phyloP scores from a whole-genome alignment of 208 protist species.

The Angomonas ambiguus region DNA sequence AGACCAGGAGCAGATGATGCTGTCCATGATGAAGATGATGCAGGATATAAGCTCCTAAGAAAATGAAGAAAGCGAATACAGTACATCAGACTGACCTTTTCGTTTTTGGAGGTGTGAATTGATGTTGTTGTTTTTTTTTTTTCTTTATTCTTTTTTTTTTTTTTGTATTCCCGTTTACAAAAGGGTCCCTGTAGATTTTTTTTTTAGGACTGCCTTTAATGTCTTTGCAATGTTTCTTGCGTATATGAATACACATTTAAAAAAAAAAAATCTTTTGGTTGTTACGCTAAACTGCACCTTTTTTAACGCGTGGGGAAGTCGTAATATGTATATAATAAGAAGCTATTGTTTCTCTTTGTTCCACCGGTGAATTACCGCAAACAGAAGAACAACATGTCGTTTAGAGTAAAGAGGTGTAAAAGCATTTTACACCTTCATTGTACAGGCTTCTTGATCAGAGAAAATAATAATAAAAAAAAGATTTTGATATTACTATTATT shows the following conservation, averaged over 20 bases:
- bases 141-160: slow-evolving; percentile 11
- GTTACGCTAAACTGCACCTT: no score
- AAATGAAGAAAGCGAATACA: background rate
- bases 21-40: slow-evolving; percentile 35
- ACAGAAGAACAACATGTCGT: background rate
- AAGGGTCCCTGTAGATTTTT: slow-evolving; percentile 4
- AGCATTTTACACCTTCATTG: background rate
- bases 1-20: slow-evolving; percentile 32
- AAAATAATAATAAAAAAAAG: background rate
- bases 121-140: background rate
- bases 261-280: no score
- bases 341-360: background rate
- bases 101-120: slow-evolving; percentile 8
- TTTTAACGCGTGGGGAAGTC: no score
- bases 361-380: background rate
- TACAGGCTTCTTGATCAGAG: background rate
- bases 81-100: slow-evolving; percentile 6
- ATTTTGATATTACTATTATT: background rate
- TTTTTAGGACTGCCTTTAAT: background rate
- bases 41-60: slow-evolving; percentile 17
- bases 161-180: background rate
- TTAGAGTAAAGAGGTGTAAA: background rate
- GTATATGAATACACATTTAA: background rate
- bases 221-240: background rate
- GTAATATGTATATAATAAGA: background rate